Conservation (phyloP, 2,329 filamentous ascomycete species). For the Coniochaeta hoffmannii region DNA sequence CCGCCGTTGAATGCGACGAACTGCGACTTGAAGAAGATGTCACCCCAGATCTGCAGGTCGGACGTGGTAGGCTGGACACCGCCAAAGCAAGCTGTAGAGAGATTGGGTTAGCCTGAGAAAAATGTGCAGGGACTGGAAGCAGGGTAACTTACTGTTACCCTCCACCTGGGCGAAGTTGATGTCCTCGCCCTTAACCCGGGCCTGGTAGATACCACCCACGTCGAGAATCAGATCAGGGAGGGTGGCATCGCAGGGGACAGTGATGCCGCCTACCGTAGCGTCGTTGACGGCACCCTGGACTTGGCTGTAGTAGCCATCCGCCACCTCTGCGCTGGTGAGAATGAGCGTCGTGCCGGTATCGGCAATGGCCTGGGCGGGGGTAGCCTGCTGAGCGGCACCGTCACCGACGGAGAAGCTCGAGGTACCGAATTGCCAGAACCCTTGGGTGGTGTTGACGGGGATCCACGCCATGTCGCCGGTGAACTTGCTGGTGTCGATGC, state of each 20-base stretch:
- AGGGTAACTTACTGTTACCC: slow-evolving; percentile 37
- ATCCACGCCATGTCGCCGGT: slow-evolving; percentile 55
- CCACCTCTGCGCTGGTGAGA: slow-evolving; percentile 46
- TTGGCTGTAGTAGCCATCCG: slow-evolving; percentile 39
- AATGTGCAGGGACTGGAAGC: neutral
- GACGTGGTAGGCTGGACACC: slow-evolving; percentile 55
- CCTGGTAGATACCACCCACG: slow-evolving; percentile 49
- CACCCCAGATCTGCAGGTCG: slow-evolving; percentile 54
- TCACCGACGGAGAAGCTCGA: slow-evolving; percentile 47
- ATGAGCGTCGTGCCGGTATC: slow-evolving; percentile 59
- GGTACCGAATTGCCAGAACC: slow-evolving; percentile 63
- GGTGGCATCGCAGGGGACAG: slow-evolving; percentile 35
- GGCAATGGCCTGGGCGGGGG: slow-evolving; percentile 38
- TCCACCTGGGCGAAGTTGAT: slow-evolving; percentile 46
- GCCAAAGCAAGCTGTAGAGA: slow-evolving; percentile 51
- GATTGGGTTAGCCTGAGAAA: slow-evolving; percentile 7
- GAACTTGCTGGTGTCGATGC: slow-evolving; percentile 57
- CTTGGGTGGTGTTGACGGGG: slow-evolving; percentile 50
- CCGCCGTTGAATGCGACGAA: slow-evolving; percentile 51
- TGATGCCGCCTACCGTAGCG: slow-evolving; percentile 32
- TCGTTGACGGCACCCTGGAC: slow-evolving; percentile 35
- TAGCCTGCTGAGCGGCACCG: slow-evolving; percentile 25
- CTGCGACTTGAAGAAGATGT: slow-evolving; percentile 55
- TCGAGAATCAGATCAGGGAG: slow-evolving; percentile 46
- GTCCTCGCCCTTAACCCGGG: slow-evolving; percentile 43